Conservation (phyloP, 2,329 filamentous ascomycete species). For the Pestalotiopsis sp. region DNA sequence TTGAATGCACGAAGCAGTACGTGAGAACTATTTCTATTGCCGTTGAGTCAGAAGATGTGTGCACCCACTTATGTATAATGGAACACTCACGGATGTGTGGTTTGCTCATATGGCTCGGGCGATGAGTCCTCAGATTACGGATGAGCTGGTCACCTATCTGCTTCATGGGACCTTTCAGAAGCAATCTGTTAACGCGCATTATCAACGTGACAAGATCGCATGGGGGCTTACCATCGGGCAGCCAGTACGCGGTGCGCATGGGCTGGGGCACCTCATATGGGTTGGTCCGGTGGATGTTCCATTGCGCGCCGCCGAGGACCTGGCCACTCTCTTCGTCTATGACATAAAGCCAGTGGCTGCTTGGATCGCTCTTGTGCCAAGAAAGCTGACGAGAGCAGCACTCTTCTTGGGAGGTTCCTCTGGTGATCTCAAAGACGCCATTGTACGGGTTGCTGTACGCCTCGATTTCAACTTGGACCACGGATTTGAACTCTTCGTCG, state of each 20-base stretch:
- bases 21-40: neutral
- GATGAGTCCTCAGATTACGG: conserved; percentile 11
- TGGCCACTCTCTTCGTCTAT: conserved; percentile 21
- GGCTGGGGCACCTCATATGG: neutral
- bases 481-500: conserved; percentile 13
- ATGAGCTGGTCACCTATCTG: conserved; percentile 19
- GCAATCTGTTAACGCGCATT: neutral
- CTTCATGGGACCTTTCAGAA: conserved; percentile 10
- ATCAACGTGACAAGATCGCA: neutral
- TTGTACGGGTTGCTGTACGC: conserved; percentile 21
- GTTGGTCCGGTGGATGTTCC: neutral
- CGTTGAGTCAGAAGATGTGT: neutral
- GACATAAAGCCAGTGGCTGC: conserved; percentile 22
- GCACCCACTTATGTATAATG: neutral
- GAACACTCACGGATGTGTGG: conserved; percentile 16
- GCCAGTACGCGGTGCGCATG: neutral
- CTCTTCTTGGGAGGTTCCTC: conserved; percentile 18
- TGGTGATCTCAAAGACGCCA: conserved; percentile 20
- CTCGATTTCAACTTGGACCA: conserved; percentile 19
- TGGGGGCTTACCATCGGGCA: neutral
- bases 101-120: conserved; percentile 17
- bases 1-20: conserved; percentile 17
- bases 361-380: conserved; percentile 20
- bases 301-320: conserved; percentile 20
- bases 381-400: conserved; percentile 16